Evolutionary conservation across 805 yeast species (phyloP).

Genomic region (Candida chauliodis): DNA sequence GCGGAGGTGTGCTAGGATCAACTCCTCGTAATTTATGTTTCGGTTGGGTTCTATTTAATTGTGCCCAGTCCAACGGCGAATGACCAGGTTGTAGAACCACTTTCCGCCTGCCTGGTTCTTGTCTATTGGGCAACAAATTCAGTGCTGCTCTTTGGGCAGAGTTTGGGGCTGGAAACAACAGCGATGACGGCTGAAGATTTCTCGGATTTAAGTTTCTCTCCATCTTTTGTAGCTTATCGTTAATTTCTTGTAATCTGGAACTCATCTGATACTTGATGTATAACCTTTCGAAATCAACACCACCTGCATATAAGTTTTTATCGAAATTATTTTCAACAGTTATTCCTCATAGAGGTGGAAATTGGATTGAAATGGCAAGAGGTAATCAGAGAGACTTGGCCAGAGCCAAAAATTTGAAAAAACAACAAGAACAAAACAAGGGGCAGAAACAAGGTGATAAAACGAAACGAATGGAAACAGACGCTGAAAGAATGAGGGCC

Average conservation of each 20-base stretch:
- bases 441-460: constrained; percentile 79
- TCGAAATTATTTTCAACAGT: too few relatives aligned
- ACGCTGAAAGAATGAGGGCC: constrained; percentile 85
- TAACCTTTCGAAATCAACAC: too few relatives aligned
- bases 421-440: constrained; percentile 63
- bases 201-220: not conserved
- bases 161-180: constrained; percentile 29
- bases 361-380: constrained; percentile 62
- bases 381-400: constrained; percentile 97
- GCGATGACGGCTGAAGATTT: not conserved
- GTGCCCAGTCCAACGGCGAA: constrained; percentile 87
- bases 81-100: constrained; percentile 73
- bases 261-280: not conserved
- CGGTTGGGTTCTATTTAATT: constrained; percentile 40
- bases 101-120: constrained; percentile 32
- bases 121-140: constrained; percentile 3
- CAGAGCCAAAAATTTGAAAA: constrained; percentile 81
- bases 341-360: not conserved
- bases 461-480: constrained; percentile 76
- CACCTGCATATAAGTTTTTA: constrained; percentile 3
- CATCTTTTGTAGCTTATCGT: constrained; percentile 1
- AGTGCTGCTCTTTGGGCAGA: constrained; percentile 29
- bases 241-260: not conserved
- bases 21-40: constrained; percentile 54
- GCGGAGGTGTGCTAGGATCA: constrained; percentile 50